phyloP scores from a whole-genome alignment of 2,329 filamentous ascomycete species.

The Trichoderma afroharzianum region DNA sequence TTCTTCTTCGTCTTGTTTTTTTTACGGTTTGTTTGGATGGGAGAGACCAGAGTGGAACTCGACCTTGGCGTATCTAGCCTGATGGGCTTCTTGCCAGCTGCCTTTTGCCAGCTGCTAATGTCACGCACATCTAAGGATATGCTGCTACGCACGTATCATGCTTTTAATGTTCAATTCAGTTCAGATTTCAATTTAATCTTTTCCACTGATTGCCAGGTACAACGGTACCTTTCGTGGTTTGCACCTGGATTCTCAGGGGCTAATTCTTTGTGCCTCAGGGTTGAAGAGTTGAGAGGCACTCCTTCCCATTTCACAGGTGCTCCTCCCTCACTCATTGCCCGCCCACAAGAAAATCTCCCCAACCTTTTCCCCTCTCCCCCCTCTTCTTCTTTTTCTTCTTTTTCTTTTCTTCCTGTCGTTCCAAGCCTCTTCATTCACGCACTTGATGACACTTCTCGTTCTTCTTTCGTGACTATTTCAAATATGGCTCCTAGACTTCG shows the following conservation, averaged over 20 bases:
- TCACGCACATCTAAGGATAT: neutral
- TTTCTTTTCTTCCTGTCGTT: neutral
- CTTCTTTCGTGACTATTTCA: fast-evolving
- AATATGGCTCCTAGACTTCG: neutral
- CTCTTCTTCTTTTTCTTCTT: no score
- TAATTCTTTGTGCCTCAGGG: neutral
- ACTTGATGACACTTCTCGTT: neutral
- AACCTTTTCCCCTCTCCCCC: neutral
- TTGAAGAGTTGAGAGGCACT: neutral
- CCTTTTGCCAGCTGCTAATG: neutral
- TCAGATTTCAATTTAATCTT: neutral
- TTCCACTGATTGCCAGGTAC: neutral
- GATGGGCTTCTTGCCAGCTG: neutral
- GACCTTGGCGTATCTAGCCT: neutral
- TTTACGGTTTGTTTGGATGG: neutral
- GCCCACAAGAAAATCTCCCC: neutral
- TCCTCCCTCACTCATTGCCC: neutral
- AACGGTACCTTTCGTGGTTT: neutral
- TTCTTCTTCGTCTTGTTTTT: neutral
- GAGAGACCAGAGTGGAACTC: neutral
- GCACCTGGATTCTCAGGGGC: neutral
- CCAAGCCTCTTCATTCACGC: neutral
- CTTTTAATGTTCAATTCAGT: neutral
- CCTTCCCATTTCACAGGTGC: neutral
- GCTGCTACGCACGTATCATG: neutral